Evolutionary conservation across 176 grass and related monocot species (phyloP), one percentile per base, ranked within the genome.

Genomic region (Guadua angustifolia): DNA sequence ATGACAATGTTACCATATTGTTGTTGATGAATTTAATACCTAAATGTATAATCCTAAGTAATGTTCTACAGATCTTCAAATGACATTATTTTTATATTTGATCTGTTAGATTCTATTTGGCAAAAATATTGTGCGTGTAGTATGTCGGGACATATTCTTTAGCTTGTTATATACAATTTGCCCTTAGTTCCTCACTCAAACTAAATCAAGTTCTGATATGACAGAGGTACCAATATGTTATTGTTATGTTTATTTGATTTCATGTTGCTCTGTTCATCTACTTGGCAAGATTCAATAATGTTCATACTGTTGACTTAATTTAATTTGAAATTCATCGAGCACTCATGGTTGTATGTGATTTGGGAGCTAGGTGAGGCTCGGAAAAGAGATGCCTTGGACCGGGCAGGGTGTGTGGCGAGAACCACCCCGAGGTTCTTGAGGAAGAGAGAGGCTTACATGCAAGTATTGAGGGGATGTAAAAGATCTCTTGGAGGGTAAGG

Each of bases 381-480:
- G 38, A 99, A 94, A 88, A 90, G 85, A 92, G 89, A 99, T 81
- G 91, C 91, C 21, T 42, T 99, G n/a, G 96, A 99, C 79, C 93
- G 96, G 75, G 93, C 96, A 93, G 96, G 75, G 96, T 98, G 64
- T 93, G 91, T 78, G 96, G 96, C 61, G 96, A 99, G 93, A 99
- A 84, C 93, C 89, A 85, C 96, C 96, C 56, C 83, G 93, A 95
- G 52, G 80, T 95, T 60, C 89, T 94, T 86, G 85, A 76, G 46
- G 93, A 99, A 90, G 93, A 99, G 90, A 93, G 96, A 77, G 96
- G 96, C 73, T 87, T 99, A 40, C 93, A 99, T 86, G 89, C 91
- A 22, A 99, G 93, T 80, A 94, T 99, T 24, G 96, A 99, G 88
- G 70, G 39, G 93, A 99, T 85, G 96, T 95, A 74, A 99, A 86